A percentile compares a stretch with the other conserved stretches of the same genome.
Conservation (phyloP, 495 filamentous ascomycete species). For the Neurospora africana region DNA sequence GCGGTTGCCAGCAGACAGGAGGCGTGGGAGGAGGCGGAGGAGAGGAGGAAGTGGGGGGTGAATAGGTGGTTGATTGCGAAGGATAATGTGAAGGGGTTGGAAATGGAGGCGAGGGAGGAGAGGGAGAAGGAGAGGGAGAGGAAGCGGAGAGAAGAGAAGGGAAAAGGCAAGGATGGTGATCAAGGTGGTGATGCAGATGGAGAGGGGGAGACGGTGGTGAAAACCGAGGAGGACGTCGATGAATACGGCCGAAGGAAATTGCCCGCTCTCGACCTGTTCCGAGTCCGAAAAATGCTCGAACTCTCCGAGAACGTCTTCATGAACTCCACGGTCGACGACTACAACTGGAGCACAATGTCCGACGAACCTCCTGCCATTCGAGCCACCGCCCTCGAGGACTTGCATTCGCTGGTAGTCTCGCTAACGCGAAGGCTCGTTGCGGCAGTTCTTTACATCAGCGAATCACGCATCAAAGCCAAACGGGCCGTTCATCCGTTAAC, state of each 20-base stretch:
- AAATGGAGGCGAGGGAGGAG: background rate
- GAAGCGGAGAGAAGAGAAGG: constrained; percentile 15
- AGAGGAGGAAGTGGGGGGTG: constrained; percentile 40
- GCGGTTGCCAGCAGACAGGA: constrained; percentile 48
- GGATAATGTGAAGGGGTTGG: background rate
- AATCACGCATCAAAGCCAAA: constrained; percentile 40
- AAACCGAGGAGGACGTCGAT: constrained; percentile 17
- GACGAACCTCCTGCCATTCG: constrained; percentile 52
- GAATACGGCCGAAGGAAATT: constrained; percentile 25
- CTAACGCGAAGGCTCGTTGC: constrained; percentile 61
- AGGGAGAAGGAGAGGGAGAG: constrained; percentile 19
- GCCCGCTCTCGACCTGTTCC: constrained; percentile 45
- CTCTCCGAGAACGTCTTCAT: constrained; percentile 65
- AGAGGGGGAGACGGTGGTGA: background rate
- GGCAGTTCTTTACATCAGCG: constrained; percentile 54
- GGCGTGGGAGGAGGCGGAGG: constrained; percentile 40
- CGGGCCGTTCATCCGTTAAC: constrained; percentile 22
- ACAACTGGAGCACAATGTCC: constrained; percentile 53
- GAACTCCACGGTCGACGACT: constrained; percentile 53
- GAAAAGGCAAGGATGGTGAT: background rate
- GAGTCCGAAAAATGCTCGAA: constrained; percentile 48
- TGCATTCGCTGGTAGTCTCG: constrained; percentile 55
- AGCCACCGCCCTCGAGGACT: constrained; percentile 58
- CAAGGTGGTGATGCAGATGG: constrained; percentile 7
- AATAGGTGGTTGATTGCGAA: background rate